Evolutionary conservation across 2,329 filamentous ascomycete genomes (phyloP).

Genomic region (Apiospora aurea): DNA sequence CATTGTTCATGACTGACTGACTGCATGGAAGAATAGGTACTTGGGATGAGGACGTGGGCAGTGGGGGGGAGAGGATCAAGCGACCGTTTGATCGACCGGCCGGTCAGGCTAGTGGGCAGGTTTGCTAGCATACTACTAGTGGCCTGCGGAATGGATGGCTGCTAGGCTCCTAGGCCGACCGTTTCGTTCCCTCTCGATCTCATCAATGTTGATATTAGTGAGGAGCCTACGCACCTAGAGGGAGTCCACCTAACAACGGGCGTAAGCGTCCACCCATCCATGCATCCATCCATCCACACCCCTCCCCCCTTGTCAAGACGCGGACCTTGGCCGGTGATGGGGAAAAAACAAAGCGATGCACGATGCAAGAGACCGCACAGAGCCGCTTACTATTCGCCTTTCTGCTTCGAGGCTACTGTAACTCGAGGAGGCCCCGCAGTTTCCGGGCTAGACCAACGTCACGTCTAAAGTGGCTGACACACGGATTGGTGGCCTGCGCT

Average conservation of each 20-base stretch:
- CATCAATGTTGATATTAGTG: neutral
- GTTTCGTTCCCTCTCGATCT: neutral
- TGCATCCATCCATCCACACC: too few relatives aligned
- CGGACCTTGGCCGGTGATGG: neutral
- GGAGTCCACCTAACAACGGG: slow-evolving; percentile 4
- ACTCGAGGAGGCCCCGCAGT: neutral
- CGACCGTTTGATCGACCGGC: slow-evolving; percentile 16
- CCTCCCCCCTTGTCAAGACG: neutral
- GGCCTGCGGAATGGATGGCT: slow-evolving; percentile 3
- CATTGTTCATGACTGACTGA: neutral
- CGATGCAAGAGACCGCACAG: neutral
- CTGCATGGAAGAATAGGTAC: neutral
- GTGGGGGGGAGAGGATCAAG: slow-evolving; percentile 3
- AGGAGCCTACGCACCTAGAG: neutral
- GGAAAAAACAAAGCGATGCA: neutral
- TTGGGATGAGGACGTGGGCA: neutral
- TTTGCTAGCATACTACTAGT: neutral
- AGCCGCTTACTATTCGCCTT: neutral
- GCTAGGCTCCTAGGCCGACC: neutral
- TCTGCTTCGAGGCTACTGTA: neutral
- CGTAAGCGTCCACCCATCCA: neutral
- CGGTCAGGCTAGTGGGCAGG: neutral
- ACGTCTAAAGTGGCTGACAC: slow-evolving; percentile 19
- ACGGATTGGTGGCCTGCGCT: neutral
- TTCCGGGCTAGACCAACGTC: slow-evolving; percentile 8